Base-by-base conservation (phyloP, 495 filamentous ascomycete genomes). In the Xylaria palmicola region DNA sequence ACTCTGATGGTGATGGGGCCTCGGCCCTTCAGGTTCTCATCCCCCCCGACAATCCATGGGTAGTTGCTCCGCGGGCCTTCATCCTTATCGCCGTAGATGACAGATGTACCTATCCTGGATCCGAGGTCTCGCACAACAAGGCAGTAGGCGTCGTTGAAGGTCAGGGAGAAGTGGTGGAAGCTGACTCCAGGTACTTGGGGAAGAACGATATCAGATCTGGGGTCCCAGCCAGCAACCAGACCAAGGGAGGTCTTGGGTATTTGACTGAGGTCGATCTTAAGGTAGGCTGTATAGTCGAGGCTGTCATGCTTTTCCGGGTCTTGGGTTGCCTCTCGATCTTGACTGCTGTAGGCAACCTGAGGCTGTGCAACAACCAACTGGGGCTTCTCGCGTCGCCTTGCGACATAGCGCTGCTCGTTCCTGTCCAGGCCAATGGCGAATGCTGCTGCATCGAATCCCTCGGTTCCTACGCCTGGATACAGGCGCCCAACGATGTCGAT, bases 121-220 rank as follows among this genome's bases (percentile, higher is more conserved):
- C 45, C 32, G 20, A 60, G 34, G 45, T 60, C 57, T 30, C 36
- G 24, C 13, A 30, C 45, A 27, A 60, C 45, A n/a, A 60, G 32
- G 36, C 20, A 24, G 43, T 51, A 60, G 30, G 34, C 43, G 44
- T 51, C 32, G 43, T 60, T 32, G 32, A 60, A 60, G n/a, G 57
- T 60, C 26, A 41, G 45, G 30, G 57, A 45, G 45, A 60, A 60
- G 45, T 60, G 57, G 44, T 41, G 49, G 24, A 39, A 51, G 34
- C 44, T 41, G 24, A 60, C 45, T 27, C 20, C 39, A 10, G 13
- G 44, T 44, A 41, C 7, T 4, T 34, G 6, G 15, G 27, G 44
- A 6, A 60, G 45, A 39, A 6, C 13, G 15, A 60, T 50, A 13
- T 60, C 57, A 1, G 57, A 30, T 17, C 39, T 24, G 26, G 32